Percentiles rank a stretch among this genome's conserved stretches.
These are phyloP conservation scores for Tulasnella sp. DNA, from an alignment of 768 basidiomycete genomes.

Conservation along the genomic window DNA sequence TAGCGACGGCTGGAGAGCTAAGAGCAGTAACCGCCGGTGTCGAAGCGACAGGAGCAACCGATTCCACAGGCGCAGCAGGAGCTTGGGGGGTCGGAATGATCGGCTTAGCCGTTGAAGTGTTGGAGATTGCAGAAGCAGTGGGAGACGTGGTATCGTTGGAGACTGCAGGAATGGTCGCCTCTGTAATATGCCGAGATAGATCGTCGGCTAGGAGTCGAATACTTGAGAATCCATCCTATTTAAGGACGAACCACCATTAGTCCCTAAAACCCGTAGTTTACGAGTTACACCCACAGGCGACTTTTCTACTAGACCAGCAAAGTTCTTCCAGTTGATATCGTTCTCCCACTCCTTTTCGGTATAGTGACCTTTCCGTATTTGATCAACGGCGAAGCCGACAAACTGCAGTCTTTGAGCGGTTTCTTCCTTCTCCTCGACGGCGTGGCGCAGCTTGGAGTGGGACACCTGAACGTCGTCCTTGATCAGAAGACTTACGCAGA, in stretches of 20 bases:
- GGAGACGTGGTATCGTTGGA: neutral
- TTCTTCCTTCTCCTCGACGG: neutral
- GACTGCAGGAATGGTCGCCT: neutral
- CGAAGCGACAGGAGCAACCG: neutral
- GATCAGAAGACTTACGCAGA: too few relatives aligned
- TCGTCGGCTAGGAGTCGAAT: neutral
- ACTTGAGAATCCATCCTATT: neutral
- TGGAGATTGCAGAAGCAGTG: too few relatives aligned
- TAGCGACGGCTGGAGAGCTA: neutral
- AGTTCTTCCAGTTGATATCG: neutral
- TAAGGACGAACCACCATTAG: neutral
- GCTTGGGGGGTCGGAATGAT: neutral
- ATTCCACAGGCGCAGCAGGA: too few relatives aligned
- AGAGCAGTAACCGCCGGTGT: neutral
- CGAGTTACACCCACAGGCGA: neutral
- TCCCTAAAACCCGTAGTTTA: neutral
- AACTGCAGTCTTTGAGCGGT: neutral
- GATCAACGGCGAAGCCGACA: neutral
- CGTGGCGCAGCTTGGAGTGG: neutral
- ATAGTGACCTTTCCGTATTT: neutral
- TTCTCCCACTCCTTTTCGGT: neutral
- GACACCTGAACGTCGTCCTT: neutral
- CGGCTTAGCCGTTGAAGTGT: neutral
- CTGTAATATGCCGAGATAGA: neutral
- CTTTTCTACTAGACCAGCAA: neutral